Conservation (phyloP, 306 rosid species). For the Quercus glauca region DNA sequence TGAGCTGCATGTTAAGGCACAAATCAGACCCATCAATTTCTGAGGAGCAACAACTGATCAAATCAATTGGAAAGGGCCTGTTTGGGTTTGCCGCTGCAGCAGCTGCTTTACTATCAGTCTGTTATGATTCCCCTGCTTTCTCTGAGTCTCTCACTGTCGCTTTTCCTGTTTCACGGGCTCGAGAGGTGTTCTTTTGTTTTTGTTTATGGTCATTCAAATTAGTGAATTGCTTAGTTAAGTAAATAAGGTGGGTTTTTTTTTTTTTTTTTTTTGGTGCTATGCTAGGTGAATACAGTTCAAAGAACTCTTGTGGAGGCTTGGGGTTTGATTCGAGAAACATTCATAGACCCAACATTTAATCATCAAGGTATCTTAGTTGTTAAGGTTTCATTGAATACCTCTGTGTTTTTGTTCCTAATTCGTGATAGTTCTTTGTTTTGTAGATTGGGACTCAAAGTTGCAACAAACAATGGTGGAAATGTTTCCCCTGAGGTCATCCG, state of each 20-base stretch:
- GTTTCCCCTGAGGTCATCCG: constrained; percentile 86
- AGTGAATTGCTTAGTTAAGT: neutral
- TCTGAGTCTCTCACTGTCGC: constrained; percentile 94
- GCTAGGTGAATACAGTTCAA: constrained; percentile 90
- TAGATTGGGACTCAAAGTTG: constrained; percentile 92
- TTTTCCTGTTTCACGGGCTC: constrained; percentile 90
- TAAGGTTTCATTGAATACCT: too few relatives aligned
- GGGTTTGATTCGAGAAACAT: constrained; percentile 95
- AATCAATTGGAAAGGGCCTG: constrained; percentile 41
- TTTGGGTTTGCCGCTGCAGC: constrained; percentile 65
- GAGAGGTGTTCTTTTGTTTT: constrained; percentile 46
- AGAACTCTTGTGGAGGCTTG: constrained; percentile 98
- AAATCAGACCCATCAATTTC: too few relatives aligned
- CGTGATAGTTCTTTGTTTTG: constrained; percentile 6
- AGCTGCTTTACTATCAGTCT: constrained; percentile 49
- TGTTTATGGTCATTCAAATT: neutral
- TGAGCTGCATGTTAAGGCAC: too few relatives aligned
- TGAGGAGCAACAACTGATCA: constrained; percentile 18
- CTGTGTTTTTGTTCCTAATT: too few relatives aligned
- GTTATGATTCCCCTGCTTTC: constrained; percentile 50
- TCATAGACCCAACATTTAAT: constrained; percentile 88
- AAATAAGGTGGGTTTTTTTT: neutral
- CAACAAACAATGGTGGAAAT: constrained; percentile 99
- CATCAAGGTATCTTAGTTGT: constrained; percentile 68
- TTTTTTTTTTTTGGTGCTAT: neutral